These are phyloP conservation scores for Tricholoma saponaceum DNA, from an alignment of 768 basidiomycete genomes.

Conservation along the genomic window DNA sequence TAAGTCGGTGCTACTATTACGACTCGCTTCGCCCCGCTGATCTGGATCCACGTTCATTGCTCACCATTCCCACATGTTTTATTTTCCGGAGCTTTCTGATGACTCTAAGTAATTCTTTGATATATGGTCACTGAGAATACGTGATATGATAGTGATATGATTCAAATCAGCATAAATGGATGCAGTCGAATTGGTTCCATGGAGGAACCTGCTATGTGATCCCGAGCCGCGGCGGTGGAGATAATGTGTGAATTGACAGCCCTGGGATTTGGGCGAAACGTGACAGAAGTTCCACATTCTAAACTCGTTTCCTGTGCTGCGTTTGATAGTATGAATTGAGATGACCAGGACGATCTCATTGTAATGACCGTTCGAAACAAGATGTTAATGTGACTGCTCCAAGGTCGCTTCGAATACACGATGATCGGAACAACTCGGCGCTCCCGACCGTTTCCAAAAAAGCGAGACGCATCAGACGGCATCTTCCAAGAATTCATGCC, in stretches of 20 bases:
- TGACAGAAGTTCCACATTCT: background rate
- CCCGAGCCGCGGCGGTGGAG: constrained; percentile 37
- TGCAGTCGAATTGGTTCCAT: constrained; percentile 26
- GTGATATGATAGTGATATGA: constrained; percentile 18
- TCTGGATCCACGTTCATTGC: constrained; percentile 20
- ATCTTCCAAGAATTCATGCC: constrained; percentile 3
- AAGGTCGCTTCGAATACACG: constrained; percentile 16
- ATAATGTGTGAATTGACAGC: constrained; percentile 4
- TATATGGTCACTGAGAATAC: constrained; percentile 29
- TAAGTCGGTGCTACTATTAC: no score
- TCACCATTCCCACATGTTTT: constrained; percentile 29
- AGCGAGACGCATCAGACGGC: constrained; percentile 18
- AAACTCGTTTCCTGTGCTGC: background rate
- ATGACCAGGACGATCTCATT: background rate
- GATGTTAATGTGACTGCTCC: background rate
- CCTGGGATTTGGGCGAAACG: background rate
- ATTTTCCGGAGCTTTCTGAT: constrained; percentile 30
- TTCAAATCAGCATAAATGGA: constrained; percentile 12
- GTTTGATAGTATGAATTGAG: background rate
- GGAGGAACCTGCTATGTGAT: constrained; percentile 25
- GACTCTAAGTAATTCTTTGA: constrained; percentile 26
- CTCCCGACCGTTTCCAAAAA: constrained; percentile 19
- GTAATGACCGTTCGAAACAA: constrained; percentile 3
- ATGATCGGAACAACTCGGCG: constrained; percentile 37
- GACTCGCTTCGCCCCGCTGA: no score